Conservation (phyloP, 805 yeast genomes). For the Scheffersomyces spartinae region DNA sequence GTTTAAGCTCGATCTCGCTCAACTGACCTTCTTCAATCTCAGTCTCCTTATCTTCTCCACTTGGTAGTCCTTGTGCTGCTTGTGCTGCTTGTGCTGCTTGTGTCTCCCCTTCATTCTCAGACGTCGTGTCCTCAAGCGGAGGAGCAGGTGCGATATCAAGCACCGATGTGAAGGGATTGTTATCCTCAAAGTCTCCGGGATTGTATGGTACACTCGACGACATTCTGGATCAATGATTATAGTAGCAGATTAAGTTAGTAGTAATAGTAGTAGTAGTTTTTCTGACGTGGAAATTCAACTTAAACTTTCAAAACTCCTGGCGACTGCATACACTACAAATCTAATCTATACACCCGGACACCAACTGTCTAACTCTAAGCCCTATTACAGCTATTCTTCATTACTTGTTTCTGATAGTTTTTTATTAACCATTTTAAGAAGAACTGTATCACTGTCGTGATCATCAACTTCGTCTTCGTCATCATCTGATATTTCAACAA, state of each 20-base stretch:
- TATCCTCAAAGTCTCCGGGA: slow-evolving; percentile 34
- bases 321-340: no score
- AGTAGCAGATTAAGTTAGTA: no score
- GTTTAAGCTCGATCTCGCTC: slow-evolving; percentile 30
- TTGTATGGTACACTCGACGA: slow-evolving; percentile 34
- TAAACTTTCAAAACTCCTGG: no score
- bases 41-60: slow-evolving; percentile 3
- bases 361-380: no score
- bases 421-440: no score
- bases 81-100: slow-evolving; percentile 29
- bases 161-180: slow-evolving; percentile 25
- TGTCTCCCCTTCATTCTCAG: neutral
- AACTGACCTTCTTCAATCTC: slow-evolving; percentile 8
- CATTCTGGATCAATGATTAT: no score
- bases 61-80: slow-evolving; percentile 7
- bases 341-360: no score
- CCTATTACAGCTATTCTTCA: no score
- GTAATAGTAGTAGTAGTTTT: no score
- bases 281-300: no score
- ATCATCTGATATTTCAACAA: slow-evolving; percentile 3
- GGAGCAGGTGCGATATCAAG: slow-evolving; percentile 1
- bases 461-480: slow-evolving; percentile 1
- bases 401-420: no score
- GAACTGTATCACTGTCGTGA: no score
- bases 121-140: slow-evolving; percentile 1